These are phyloP conservation scores for Colletotrichum ledebouriae DNA, from an alignment of 2,329 filamentous ascomycete species.

Conservation along the genomic window DNA sequence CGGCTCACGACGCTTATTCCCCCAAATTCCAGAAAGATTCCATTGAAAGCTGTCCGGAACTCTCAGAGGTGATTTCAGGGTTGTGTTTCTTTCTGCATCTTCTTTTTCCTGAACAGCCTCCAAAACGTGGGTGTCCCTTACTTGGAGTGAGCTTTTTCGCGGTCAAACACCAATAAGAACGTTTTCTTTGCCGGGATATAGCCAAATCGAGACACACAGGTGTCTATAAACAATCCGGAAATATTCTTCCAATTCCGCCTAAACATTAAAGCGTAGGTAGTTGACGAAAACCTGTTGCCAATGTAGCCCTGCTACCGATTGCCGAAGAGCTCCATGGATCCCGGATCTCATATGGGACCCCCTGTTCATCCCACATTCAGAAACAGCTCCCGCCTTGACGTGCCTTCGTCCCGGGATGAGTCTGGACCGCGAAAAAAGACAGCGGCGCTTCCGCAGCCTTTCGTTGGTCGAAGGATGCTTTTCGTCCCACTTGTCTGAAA, in stretches of 20 bases:
- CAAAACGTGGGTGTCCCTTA: slow-evolving; percentile 1
- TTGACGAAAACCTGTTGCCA: no score
- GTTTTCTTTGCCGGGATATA: background rate
- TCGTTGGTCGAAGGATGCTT: slow-evolving; percentile 7
- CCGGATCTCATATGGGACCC: slow-evolving; percentile 23
- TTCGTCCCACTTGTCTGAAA: slow-evolving; percentile 5
- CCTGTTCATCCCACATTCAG: slow-evolving; percentile 33
- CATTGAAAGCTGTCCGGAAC: background rate
- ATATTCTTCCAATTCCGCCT: slow-evolving; percentile 23
- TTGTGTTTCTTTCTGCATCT: slow-evolving; percentile 8
- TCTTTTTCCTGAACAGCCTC: slow-evolving; percentile 3
- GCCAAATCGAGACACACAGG: background rate
- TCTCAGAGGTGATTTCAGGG: slow-evolving; percentile 21
- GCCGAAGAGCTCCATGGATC: no score
- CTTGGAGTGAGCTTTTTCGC: background rate
- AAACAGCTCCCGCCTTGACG: slow-evolving; percentile 19
- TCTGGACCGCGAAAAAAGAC: background rate
- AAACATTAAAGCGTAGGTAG: background rate
- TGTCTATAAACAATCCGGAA: background rate
- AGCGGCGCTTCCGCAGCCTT: background rate
- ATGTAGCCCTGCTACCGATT: background rate
- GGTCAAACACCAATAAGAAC: background rate
- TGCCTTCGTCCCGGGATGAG: background rate
- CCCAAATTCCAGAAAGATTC: slow-evolving; percentile 30
- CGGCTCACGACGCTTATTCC: slow-evolving; percentile 26